Base-by-base conservation (phyloP, 2,329 filamentous ascomycete genomes). In the Colletotrichum theobromicola region DNA sequence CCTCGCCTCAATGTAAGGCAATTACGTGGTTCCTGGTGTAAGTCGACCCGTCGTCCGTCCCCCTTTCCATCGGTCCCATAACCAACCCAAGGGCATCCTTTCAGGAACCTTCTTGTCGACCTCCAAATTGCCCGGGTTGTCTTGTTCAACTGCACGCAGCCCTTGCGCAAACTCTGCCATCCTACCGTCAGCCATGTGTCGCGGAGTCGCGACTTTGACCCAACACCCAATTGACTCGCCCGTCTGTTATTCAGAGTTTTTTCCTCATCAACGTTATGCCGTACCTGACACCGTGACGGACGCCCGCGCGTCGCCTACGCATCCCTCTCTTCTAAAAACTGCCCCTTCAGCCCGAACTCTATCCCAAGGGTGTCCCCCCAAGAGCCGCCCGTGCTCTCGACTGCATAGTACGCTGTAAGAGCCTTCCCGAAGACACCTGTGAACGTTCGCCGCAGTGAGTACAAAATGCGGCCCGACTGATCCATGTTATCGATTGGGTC, bases 371-470 rank as follows among this genome's bases (percentile, higher is more conserved):
- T 50, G n/a, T 50, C 42, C n/a, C 18, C 46, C 24, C 26, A 28
- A 30, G 50, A 67, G 65, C 42, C 57, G 57, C 42, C 70, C 64
- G 57, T 68, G 70, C 65, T 72, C 65, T 46, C 63, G n/a, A n/a
- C n/a, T n/a, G n/a, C n/a, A n/a, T n/a, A n/a, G n/a, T 46, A 50
- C 42, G n/a, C 53, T 28, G 63, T 32, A 46, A 32, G 30, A 16
- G 10, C 18, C 21, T 24, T 57, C 9, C 18, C 24, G 18, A 8
- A 35, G 15, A 37, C 50, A 26, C 60, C 18, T 6, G 24, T 37
- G 32, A 37, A 24, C 34, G 21, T 21, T 13, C 21, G 32, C 24
- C 60, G 32, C 32, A 42, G n/a, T 26, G 10, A 37, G 53, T 57
- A 35, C 46, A 21, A 60, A 34, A 9, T 35, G 63, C 42, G 46